These are phyloP conservation scores for Coemansia sp. DNA, from an alignment of 192 early-diverging fungal genomes.

Conservation along the genomic window DNA sequence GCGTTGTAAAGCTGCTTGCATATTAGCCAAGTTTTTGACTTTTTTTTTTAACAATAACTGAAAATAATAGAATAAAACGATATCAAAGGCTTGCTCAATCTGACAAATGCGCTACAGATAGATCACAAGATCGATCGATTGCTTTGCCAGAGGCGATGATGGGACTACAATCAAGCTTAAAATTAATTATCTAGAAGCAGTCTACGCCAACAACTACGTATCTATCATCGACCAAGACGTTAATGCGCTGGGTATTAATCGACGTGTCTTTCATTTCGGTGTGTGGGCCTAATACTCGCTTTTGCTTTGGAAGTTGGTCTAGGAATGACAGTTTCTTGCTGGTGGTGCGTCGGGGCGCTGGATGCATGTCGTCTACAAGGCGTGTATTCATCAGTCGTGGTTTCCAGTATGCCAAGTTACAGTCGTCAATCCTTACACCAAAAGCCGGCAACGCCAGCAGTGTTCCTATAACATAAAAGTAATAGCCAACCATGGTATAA, in stretches of 20 bases:
- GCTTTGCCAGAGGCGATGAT: not conserved
- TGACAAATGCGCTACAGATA: not conserved
- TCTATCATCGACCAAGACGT: slow-evolving; percentile 32
- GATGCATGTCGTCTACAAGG: slow-evolving; percentile 25
- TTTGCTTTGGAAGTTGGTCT: slow-evolving; percentile 25
- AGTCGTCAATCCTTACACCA: slow-evolving; percentile 23
- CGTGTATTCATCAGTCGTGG: slow-evolving; percentile 26
- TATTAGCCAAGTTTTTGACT: not conserved
- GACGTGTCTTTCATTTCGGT: slow-evolving; percentile 26
- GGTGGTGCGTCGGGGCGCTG: slow-evolving; percentile 9
- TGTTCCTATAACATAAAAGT: not conserved
- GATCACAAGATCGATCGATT: not conserved
- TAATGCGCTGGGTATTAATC: slow-evolving; percentile 29
- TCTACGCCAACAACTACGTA: slow-evolving; percentile 38
- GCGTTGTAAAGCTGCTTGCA: slow-evolving; percentile 2
- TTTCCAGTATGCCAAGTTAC: slow-evolving; percentile 46
- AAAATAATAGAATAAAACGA: not conserved
- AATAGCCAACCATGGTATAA: not conserved
- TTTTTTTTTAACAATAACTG: not conserved
- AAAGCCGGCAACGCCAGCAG: not conserved
- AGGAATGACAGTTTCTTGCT: slow-evolving; percentile 32
- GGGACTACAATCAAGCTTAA: not conserved
- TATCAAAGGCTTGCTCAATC: not conserved
- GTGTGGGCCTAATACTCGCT: slow-evolving; percentile 36
- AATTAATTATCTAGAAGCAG: slow-evolving; percentile 20